Evolutionary conservation across 2,329 filamentous ascomycete genomes (phyloP).

Genomic region (Exophiala lecanii-corni): DNA sequence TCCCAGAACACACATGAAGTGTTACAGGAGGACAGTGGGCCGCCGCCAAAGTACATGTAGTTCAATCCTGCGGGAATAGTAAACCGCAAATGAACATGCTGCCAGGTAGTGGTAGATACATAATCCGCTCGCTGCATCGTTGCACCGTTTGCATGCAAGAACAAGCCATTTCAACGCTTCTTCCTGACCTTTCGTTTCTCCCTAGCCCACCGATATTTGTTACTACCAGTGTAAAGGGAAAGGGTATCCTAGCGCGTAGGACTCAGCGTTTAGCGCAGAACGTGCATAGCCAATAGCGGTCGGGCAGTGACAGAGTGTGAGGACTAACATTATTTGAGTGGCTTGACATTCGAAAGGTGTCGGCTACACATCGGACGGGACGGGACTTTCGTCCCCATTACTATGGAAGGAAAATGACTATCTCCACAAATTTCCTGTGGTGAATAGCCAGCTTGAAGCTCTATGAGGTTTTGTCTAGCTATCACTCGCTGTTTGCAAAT

Average conservation of each 20-base stretch:
- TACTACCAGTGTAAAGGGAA: not conserved
- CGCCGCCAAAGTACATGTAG: not conserved
- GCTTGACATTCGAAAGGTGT: not conserved
- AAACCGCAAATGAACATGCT: not conserved
- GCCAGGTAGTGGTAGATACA: not conserved
- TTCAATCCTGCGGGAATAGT: not conserved
- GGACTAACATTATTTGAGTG: not conserved
- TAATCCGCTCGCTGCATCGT: not conserved
- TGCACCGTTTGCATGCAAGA: not conserved
- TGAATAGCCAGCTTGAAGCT: slow-evolving; percentile 1
- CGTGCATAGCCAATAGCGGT: not conserved
- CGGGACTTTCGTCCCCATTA: not conserved
- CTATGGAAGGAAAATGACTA: not conserved
- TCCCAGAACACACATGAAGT: not conserved
- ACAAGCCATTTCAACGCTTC: not conserved
- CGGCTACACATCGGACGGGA: not conserved
- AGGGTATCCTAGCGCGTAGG: not conserved
- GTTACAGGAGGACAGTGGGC: not conserved
- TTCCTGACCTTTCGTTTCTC: not conserved
- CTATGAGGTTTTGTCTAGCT: not conserved
- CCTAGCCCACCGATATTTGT: not conserved
- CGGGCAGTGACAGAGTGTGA: not conserved
- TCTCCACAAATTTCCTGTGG: not conserved
- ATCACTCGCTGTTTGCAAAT: not conserved
- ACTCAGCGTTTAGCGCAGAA: not conserved